phyloP scores from a whole-genome alignment of 192 early-diverging fungal genomes.

The Chytriomyces sp. region DNA sequence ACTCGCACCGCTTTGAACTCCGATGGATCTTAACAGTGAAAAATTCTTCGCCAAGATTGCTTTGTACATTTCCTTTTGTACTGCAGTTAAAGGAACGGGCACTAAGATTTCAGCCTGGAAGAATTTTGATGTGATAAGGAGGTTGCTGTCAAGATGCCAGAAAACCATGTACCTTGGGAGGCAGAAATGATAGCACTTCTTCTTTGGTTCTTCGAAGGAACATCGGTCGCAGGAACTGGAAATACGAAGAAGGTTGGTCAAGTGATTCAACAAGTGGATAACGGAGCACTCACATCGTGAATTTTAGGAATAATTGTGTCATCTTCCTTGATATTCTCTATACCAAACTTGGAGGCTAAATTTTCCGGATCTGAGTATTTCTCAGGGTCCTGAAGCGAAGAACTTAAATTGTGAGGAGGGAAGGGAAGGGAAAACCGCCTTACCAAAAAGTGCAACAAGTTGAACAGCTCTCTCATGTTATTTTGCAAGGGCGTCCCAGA shows the following conservation, averaged over 20 bases:
- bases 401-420: background rate
- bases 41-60: slow-evolving; percentile 63
- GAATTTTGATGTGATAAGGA: slow-evolving; percentile 11
- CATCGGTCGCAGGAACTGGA: slow-evolving; percentile 62
- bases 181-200: slow-evolving; percentile 55
- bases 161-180: slow-evolving; percentile 54
- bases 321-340: slow-evolving; percentile 55
- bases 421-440: background rate
- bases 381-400: slow-evolving; percentile 52
- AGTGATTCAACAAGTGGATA: background rate
- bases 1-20: slow-evolving; percentile 25
- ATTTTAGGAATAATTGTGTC: slow-evolving; percentile 62
- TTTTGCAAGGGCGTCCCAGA: slow-evolving; percentile 65
- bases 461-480: slow-evolving; percentile 74
- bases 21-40: slow-evolving; percentile 54
- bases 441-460: slow-evolving; percentile 71
- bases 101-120: slow-evolving; percentile 67
- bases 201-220: slow-evolving; percentile 76
- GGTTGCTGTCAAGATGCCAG: background rate
- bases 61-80: slow-evolving; percentile 77
- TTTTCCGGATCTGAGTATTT: slow-evolving; percentile 64
- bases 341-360: slow-evolving; percentile 42
- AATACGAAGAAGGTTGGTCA: background rate
- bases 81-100: slow-evolving; percentile 66
- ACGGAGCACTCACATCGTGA: slow-evolving; percentile 50